Base-by-base conservation (phyloP, 1,284 basidiomycete species). In the Limonomyces culmigenus region DNA sequence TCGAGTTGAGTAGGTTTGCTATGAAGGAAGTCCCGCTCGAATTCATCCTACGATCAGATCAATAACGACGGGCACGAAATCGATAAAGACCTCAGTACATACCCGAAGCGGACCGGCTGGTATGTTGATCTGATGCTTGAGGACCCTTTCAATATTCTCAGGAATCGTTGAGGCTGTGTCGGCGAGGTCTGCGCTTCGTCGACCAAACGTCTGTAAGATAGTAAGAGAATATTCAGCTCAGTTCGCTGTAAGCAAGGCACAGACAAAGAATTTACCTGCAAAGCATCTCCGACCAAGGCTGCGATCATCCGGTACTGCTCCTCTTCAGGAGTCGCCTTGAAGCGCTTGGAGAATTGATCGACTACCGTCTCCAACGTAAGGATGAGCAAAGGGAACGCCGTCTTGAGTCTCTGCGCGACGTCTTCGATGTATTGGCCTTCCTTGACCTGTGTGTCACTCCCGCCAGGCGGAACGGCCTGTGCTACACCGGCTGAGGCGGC, bases 301-400 rank as follows among this genome's bases (percentile, higher is more conserved):
- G 78, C 84, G 31, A 92, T 77, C 45, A 92, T 74, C 13, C 95
- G 76, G 59, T 97, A 97, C 14, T 91, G 80, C 47, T 98, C 93
- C 55, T 99, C 95, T 45, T 99, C 95, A 2, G 77, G 71, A 5
- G 74, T 70, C 2, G 86, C 74, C 56, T 97, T 97, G 64, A 97
- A 96, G 32, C 92, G 75, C 43, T 79, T 73, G 30, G 77, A 70
- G 45, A 98, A 84, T 56, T 98, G 93, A 49, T 99, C 95, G 15
- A 95, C 86, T 67, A 98, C 86, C 33, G 91, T 95, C 59, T 99
- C 95, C 67, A 99, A 72, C 38, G 88, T 95, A 20, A 97, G 64
- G 18, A 93, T 87, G 16, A 99, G 69, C 13, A 99, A 68, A 0
- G 95, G 95, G 64, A 95, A 96, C 1, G 88, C 84, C 0, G 93